These are phyloP conservation scores for Alternaria arbusti DNA, from an alignment of 2,329 filamentous ascomycete species.

Conservation along the genomic window DNA sequence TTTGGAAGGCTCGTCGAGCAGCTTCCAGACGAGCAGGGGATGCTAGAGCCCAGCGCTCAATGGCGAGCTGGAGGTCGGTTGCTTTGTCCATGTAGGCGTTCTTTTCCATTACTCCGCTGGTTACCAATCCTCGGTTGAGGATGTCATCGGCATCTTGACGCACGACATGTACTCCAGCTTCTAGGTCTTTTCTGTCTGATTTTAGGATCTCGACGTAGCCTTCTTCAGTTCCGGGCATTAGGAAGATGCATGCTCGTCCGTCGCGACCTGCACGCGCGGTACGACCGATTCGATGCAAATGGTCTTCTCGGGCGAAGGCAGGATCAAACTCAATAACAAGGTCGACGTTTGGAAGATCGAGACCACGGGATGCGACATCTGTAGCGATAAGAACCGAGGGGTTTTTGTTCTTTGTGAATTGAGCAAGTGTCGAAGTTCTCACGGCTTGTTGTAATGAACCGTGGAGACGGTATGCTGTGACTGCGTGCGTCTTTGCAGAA, in stretches of 20 bases:
- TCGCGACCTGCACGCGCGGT: conserved; percentile 91
- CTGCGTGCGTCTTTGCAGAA: conserved; percentile 75
- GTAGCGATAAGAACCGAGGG: conserved; percentile 89
- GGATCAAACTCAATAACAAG: conserved; percentile 96
- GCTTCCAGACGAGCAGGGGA: conserved; percentile 76
- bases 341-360: conserved; percentile 94
- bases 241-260: conserved; percentile 86
- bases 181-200: conserved; percentile 68
- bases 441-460: conserved; percentile 88
- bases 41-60: conserved; percentile 70
- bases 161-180: conserved; percentile 64
- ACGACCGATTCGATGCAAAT: conserved; percentile 91
- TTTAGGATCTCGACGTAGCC: conserved; percentile 83
- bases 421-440: conserved; percentile 82
- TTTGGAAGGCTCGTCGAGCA: conserved; percentile 85
- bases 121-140: conserved; percentile 67
- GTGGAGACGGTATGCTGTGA: conserved; percentile 86
- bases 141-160: conserved; percentile 70
- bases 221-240: conserved; percentile 90
- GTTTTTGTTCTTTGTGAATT: conserved; percentile 75
- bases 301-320: conserved; percentile 90
- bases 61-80: conserved; percentile 70
- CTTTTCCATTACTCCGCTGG: conserved; percentile 46
- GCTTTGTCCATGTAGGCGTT: conserved; percentile 69
- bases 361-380: conserved; percentile 91